Evolutionary conservation across 1,284 basidiomycete genomes (phyloP).

Genomic region (Apiotrichum domesticum): DNA sequence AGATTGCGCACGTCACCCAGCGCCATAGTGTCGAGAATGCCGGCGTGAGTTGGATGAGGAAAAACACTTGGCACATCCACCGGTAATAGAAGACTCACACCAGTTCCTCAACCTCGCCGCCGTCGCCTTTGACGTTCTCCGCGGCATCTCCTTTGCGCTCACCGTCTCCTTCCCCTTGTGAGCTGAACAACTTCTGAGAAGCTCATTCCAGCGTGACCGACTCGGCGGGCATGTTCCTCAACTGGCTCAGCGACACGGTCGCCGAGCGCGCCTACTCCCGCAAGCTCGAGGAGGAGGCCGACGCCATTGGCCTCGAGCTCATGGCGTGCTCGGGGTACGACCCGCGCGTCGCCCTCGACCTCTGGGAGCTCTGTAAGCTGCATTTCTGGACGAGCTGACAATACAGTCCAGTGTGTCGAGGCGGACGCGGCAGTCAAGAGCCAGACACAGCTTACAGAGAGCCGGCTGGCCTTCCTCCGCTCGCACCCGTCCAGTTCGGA

Average conservation of each 20-base stretch:
- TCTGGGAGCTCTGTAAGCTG: slow-evolving; percentile 47
- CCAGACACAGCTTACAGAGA: slow-evolving; percentile 30
- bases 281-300: slow-evolving; percentile 53
- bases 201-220: slow-evolving; percentile 46
- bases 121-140: slow-evolving; percentile 51
- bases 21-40: slow-evolving; percentile 52
- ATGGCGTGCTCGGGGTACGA: slow-evolving; percentile 52
- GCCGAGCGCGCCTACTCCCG: slow-evolving; percentile 51
- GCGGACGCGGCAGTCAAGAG: slow-evolving; percentile 42
- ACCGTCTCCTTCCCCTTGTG: slow-evolving; percentile 52
- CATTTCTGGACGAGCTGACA: too few relatives aligned
- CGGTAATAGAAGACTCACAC: not conserved
- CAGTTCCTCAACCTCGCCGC: slow-evolving; percentile 51
- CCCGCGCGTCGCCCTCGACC: slow-evolving; percentile 47
- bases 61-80: too few relatives aligned
- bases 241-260: slow-evolving; percentile 51
- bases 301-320: slow-evolving; percentile 50
- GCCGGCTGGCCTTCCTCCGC: slow-evolving; percentile 45
- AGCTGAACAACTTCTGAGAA: not conserved
- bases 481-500: slow-evolving; percentile 51
- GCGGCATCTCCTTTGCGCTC: slow-evolving; percentile 51
- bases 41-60: slow-evolving; percentile 34
- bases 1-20: slow-evolving; percentile 51
- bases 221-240: slow-evolving; percentile 49
- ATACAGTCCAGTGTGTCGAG: slow-evolving; percentile 47